Percentiles rank a stretch among this genome's conserved stretches.
phyloP scores from a whole-genome alignment of 805 yeast species.

The Scheffersomyces ergatensis region DNA sequence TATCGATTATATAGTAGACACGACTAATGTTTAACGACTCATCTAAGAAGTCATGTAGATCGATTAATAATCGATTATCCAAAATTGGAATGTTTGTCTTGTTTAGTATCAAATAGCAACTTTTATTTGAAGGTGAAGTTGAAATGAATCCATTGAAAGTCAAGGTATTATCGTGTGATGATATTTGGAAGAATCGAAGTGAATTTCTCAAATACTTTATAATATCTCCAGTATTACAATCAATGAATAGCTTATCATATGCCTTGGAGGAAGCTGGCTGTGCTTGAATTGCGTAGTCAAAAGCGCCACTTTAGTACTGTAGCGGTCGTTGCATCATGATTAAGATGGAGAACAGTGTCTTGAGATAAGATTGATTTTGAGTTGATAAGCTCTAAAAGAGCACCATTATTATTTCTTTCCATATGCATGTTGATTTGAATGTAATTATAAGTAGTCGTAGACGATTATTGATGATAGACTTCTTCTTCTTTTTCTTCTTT shows the following conservation, averaged over 20 bases:
- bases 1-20: background rate
- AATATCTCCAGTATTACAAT: background rate
- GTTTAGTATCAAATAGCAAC: background rate
- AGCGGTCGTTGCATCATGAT: slow-evolving; percentile 1
- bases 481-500: no score
- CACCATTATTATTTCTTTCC: no score
- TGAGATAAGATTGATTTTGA: background rate
- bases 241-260: background rate
- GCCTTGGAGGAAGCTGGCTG: background rate
- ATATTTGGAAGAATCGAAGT: background rate
- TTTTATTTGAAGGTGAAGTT: background rate
- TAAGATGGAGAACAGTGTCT: background rate
- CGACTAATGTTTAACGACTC: background rate
- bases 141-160: background rate
- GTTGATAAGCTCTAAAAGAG: no score
- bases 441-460: no score
- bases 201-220: background rate
- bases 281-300: slow-evolving; percentile 25
- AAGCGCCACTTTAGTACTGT: slow-evolving; percentile 22
- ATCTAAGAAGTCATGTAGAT: background rate
- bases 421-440: no score
- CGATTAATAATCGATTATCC: background rate
- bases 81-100: background rate
- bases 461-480: no score
- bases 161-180: no score